Evolutionary conservation across 2,329 filamentous ascomycete species (phyloP).

Genomic region (Lasiodiplodia citricola): DNA sequence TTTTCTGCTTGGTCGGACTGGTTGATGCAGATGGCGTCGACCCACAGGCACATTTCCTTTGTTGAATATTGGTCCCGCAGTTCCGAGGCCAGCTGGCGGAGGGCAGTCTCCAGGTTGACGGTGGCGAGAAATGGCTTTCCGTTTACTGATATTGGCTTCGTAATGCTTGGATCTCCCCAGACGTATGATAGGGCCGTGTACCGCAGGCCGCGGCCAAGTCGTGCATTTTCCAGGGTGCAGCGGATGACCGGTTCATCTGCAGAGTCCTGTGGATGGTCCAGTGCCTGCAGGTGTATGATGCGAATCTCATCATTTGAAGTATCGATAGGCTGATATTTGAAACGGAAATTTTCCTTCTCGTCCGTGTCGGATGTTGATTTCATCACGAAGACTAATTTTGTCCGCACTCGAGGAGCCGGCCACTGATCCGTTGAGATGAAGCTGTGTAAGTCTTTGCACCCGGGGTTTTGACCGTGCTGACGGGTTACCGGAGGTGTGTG

Average conservation of each 20-base stretch:
- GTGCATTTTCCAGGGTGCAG: constrained; percentile 23
- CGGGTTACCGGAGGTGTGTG: too few species aligned
- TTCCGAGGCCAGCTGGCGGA: background rate
- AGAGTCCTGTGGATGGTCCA: background rate
- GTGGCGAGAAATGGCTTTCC: constrained; percentile 20
- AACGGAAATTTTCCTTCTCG: background rate
- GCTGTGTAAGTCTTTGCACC: too few species aligned
- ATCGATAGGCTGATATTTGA: background rate
- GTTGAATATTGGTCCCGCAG: background rate
- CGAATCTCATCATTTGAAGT: background rate
- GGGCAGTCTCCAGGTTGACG: constrained; percentile 23
- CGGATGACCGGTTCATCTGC: background rate
- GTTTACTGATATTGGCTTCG: constrained; percentile 20
- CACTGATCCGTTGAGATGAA: too few species aligned
- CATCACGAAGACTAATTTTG: too few species aligned
- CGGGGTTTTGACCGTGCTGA: too few species aligned
- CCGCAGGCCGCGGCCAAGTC: constrained; percentile 1
- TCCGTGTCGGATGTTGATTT: background rate
- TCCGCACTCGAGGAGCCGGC: too few species aligned
- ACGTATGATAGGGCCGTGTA: constrained; percentile 29
- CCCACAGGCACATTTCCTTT: constrained; percentile 21
- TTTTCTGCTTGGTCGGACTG: constrained; percentile 26
- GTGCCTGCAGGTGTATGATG: background rate
- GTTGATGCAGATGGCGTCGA: constrained; percentile 29
- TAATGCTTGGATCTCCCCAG: constrained; percentile 27